Base-by-base conservation (phyloP, 208 protist genomes). In the Trypanosoma melophagium region DNA sequence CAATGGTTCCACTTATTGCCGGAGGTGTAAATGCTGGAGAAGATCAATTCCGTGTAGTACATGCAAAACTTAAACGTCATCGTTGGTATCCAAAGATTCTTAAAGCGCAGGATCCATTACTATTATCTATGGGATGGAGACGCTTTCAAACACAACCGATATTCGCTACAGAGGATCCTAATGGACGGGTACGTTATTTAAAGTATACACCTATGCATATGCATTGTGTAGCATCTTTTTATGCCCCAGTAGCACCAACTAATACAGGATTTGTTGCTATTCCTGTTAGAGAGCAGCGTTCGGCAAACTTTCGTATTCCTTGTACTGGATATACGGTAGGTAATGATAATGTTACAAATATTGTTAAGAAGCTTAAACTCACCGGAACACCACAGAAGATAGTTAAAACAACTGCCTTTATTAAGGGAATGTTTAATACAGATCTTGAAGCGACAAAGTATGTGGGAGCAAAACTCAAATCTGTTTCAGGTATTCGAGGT, bases 311-410 rank as follows among this genome's bases (percentile, higher is more conserved):
- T 84, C 87, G 98, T 60, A 86, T 99, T 56, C 74, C 89, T 7
- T 97, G 93, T 58, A 99, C 97, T 5, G 98, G 97, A 47, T 98
- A 98, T 57, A 96, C 99, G 3, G 77, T 99, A n/a, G 98, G 99
- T 64, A 83, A 98, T 35, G 95, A 99, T 75, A 70, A 92, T 22
- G 70, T 80, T 17, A 90, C 97, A 38, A 81, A 73, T 7, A 93
- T 99, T 47, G 97, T 99, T 24, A 99, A 99, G 90, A 99, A 99
- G 84, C 89, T 99, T 25, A 99, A 99, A 81, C 89, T 99, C 19
- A 95, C 95, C 7, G 99, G 99, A 35, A 79, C 80, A 31, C 98
- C 99, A 0, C 75, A 87, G 42, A 98, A 99, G 79, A 92, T 99
- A 10, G 77, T 94, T 49, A 99, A 99, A 81, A 99, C 99, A 31